Percentiles rank a stretch among this genome's conserved stretches.
phyloP scores from a whole-genome alignment of 441 rosid species.

The Pelargonium myrrhifolium region DNA sequence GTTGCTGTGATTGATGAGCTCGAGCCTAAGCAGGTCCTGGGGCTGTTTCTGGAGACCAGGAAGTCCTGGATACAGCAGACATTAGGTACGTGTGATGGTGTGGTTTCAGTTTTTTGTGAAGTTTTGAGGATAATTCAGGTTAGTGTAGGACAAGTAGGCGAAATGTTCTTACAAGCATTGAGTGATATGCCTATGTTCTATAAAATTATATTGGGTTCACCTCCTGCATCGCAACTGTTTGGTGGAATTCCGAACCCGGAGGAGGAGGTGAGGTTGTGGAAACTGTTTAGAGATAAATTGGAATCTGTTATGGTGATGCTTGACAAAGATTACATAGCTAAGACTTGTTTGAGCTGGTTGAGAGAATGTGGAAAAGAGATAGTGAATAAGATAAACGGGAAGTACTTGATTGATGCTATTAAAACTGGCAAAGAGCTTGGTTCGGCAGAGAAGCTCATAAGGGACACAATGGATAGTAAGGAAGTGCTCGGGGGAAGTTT shows the following conservation, averaged over 20 bases:
- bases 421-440: slow-evolving; percentile 69
- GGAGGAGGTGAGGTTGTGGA: slow-evolving; percentile 88
- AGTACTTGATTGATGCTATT: slow-evolving; percentile 57
- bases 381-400: slow-evolving; percentile 56
- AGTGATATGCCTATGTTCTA: slow-evolving; percentile 88
- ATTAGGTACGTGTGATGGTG: slow-evolving; percentile 39
- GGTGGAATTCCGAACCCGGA: slow-evolving; percentile 95
- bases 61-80: slow-evolving; percentile 67
- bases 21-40: slow-evolving; percentile 60
- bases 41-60: slow-evolving; percentile 67
- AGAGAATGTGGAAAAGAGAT: slow-evolving; percentile 60
- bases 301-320: slow-evolving; percentile 52
- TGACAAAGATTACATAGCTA: slow-evolving; percentile 50
- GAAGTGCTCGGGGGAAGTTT: slow-evolving; percentile 77
- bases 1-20: slow-evolving; percentile 74
- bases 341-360: slow-evolving; percentile 69
- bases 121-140: slow-evolving; percentile 66
- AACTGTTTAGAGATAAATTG: slow-evolving; percentile 66
- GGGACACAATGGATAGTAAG: slow-evolving; percentile 82
- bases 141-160: slow-evolving; percentile 79
- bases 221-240: slow-evolving; percentile 86
- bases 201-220: slow-evolving; percentile 68
- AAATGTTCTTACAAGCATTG: slow-evolving; percentile 78
- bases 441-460: slow-evolving; percentile 63
- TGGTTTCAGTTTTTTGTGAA: slow-evolving; percentile 60